phyloP scores from a whole-genome alignment of 352 stramenopile genomes.

The Pythium phragmiticola region DNA sequence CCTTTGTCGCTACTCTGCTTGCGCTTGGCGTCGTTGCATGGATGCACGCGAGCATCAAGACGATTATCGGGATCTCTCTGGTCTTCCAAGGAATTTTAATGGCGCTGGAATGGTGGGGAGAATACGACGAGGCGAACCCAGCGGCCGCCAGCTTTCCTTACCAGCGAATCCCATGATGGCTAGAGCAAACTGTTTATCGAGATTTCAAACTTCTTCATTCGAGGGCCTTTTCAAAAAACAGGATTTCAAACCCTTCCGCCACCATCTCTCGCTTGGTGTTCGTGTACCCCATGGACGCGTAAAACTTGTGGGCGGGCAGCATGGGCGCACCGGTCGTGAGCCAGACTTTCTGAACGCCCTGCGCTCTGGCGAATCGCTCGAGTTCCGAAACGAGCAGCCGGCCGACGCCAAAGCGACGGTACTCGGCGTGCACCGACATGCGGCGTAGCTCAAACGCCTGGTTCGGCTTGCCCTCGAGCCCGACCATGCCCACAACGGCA shows the following conservation, averaged over 20 bases:
- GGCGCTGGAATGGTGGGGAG: too few relatives aligned
- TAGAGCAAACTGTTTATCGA: too few relatives aligned
- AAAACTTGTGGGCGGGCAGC: slow-evolving; percentile 32
- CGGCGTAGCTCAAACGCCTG: slow-evolving; percentile 36
- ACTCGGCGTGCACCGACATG: slow-evolving; percentile 42
- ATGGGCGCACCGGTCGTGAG: slow-evolving; percentile 40
- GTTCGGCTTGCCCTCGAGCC: slow-evolving; percentile 25
- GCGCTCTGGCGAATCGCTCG: slow-evolving; percentile 35
- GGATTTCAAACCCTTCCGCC: slow-evolving; percentile 7
- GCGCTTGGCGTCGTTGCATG: too few relatives aligned
- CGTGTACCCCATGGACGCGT: slow-evolving; percentile 24
- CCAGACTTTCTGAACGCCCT: slow-evolving; percentile 34
- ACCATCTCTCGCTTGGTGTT: slow-evolving; percentile 9
- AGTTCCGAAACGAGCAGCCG: slow-evolving; percentile 35
- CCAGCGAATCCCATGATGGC: too few relatives aligned
- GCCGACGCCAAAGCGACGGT: slow-evolving; percentile 37
- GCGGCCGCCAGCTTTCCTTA: too few relatives aligned
- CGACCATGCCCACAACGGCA: slow-evolving; percentile 32
- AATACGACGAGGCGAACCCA: too few relatives aligned
- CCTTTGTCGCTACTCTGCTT: too few relatives aligned
- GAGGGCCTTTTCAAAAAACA: slow-evolving; percentile 23
- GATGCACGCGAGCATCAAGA: too few relatives aligned
- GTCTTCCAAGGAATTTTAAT: too few relatives aligned
- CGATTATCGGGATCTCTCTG: too few relatives aligned
- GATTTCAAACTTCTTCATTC: too few relatives aligned